Base-by-base conservation (phyloP, 208 protist genomes). In the Crithidia acanthocephali region DNA sequence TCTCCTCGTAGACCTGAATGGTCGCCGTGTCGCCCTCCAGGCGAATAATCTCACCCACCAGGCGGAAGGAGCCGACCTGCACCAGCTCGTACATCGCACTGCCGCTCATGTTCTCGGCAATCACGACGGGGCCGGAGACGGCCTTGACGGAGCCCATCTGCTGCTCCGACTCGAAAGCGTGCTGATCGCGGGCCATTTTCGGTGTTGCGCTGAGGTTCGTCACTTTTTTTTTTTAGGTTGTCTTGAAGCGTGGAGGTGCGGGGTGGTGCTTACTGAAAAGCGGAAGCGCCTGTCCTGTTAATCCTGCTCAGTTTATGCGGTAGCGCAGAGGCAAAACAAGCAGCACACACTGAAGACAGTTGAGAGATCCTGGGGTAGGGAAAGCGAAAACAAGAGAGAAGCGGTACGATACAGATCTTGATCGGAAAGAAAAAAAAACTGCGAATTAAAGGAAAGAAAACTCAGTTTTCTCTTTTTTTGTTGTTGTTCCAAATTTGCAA, bases 1-100 rank as follows among this genome's bases (percentile, higher is more conserved):
- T 99, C 81, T 99, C 98, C 85, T 99, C 99, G 90, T 99, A 99
- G 22, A 99, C 98, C 87, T 99, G 99, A 81, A 99, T 99, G 16
- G 98, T 99, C 5, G 99, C 99, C 11, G 93, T 99, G 83, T 99
- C 98, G 47, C 87, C 93, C 82, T 99, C 98, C 25, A 99, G 93
- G 81, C 98, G 94, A 97, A 99, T 99, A 77, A 99, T 99, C 91
- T 99, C 99, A 51, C 99, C 99, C 10, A 99, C 98, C 2, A 99
- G 88, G 37, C 98, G 78, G 67, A 96, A 83, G 56, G 94, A 87
- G 62, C 99, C 99, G 22, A 99, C 99, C 86, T 99, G 97, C n/a
- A 99, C 99, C 23, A 99, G 88, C 88, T 99, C 99, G 93, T 99
- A 99, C 99, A 99, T 99, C 66, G 98, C 97, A 52, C 98, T 94